A percentile compares a stretch with the other conserved stretches of the same genome.
Evolutionary conservation across 495 filamentous ascomycete species (phyloP).

Genomic region (Penicillium turbatum): DNA sequence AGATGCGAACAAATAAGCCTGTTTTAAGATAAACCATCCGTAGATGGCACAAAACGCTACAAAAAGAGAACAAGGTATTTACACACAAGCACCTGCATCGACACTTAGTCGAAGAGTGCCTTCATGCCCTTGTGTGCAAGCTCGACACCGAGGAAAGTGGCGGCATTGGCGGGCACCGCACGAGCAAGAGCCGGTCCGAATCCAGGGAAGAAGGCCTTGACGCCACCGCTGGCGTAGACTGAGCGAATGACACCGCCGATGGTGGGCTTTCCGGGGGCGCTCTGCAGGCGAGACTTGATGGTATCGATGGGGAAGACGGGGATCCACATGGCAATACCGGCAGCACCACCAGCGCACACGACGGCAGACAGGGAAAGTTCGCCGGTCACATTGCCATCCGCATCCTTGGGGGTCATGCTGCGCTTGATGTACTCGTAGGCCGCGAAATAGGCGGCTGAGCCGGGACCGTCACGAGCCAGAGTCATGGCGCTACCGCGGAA

Average conservation of each 20-base stretch:
- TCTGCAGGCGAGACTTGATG: slow-evolving; percentile 90
- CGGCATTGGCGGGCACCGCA: slow-evolving; percentile 92
- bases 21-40: slow-evolving; percentile 3
- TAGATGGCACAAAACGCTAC: slow-evolving; percentile 13
- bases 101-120: slow-evolving; percentile 53
- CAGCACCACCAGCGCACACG: slow-evolving; percentile 80
- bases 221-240: slow-evolving; percentile 72
- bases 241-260: slow-evolving; percentile 74
- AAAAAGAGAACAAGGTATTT: slow-evolving; percentile 16
- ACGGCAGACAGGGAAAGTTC: slow-evolving; percentile 77
- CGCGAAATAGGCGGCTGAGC: slow-evolving; percentile 92
- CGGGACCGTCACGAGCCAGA: slow-evolving; percentile 87
- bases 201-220: slow-evolving; percentile 96
- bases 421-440: slow-evolving; percentile 95
- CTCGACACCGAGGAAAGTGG: slow-evolving; percentile 72
- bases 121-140: slow-evolving; percentile 78
- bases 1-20: slow-evolving; percentile 2
- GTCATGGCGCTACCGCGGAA: slow-evolving; percentile 91
- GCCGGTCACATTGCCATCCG: slow-evolving; percentile 60
- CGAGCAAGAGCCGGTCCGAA: slow-evolving; percentile 88
- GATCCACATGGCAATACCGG: slow-evolving; percentile 98
- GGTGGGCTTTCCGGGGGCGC: slow-evolving; percentile 79
- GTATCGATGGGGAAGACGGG: slow-evolving; percentile 98
- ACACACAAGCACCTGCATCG: slow-evolving; percentile 5
- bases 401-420: slow-evolving; percentile 78